Base-by-base conservation (phyloP, 1,139 yeast species). In the Candida neerlandica region DNA sequence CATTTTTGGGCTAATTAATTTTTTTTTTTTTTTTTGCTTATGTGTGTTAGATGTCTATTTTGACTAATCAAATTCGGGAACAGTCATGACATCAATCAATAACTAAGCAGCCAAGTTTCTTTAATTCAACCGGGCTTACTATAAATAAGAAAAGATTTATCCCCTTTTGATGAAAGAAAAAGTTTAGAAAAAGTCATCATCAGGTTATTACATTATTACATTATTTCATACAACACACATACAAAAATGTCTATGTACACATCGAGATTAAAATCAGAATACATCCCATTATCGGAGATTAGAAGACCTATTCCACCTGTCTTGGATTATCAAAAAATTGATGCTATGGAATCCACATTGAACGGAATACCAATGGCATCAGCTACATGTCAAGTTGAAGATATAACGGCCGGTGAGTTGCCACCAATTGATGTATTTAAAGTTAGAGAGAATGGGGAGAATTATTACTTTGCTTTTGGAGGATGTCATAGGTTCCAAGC, bases 401-500 rank as follows among this genome's bases (percentile, higher is more conserved):
- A 80, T 32, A 81, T 81, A 11, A 67, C 69, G 0, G 69, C 90
- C 0, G 90, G 91, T 0, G 86, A 85, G 56, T 66, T 86, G 42
- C 94, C 94, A 1, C 89, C 92, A 1, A 77, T 89, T 26, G 96
- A 89, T 64, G 91, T 89, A 0, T 70, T 89, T 56, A 75, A 78
- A 41, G 86, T 88, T 2, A 71, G 84, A 43, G 86, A 86, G 44
- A 63, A 77, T 10, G 94, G 90, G 0, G 67, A 78, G 48, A 76
- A 70, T 27, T 78, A 77, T 63, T 88, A 84, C 61, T 89, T 88
- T 69, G 96, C 95, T 2, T 85, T 88, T 66, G 95, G 95, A 9
- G 95, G 95, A 0, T 88, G 96, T 63, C 96, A 88, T 62, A 67
- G 96, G 53, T 84, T 88, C 57, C 95, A 88, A 62, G 92, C 92